Percentiles rank a stretch among this genome's conserved stretches.
These are phyloP conservation scores for Petasospora rhodanensis DNA, from an alignment of 1,139 yeast species.

Conservation along the genomic window DNA sequence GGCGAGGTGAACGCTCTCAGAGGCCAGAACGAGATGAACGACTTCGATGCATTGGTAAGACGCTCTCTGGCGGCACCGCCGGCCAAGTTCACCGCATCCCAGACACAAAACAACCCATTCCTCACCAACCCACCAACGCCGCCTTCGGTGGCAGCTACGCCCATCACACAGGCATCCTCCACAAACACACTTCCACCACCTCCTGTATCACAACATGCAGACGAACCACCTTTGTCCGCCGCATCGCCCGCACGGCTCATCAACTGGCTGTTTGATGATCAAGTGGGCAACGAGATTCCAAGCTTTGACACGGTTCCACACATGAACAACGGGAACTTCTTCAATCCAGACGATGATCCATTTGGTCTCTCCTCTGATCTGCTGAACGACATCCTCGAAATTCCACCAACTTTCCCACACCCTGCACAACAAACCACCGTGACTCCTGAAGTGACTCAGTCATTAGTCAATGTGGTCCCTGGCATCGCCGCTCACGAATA, in stretches of 20 bases:
- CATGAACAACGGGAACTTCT: constrained; percentile 21
- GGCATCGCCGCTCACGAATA: constrained; percentile 23
- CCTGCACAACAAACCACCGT: constrained; percentile 25
- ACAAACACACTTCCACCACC: too few relatives aligned
- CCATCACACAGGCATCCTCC: constrained; percentile 1
- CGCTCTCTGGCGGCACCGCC: too few relatives aligned
- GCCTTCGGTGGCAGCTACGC: constrained; percentile 6
- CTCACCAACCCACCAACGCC: constrained; percentile 10
- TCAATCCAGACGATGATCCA: constrained; percentile 27
- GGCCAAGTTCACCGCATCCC: too few relatives aligned
- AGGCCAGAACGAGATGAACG: too few relatives aligned
- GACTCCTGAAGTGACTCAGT: constrained; percentile 20
- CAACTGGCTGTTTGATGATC: constrained; percentile 28
- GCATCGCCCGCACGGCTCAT: constrained; percentile 25
- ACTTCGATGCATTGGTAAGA: too few relatives aligned
- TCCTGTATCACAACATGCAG: too few relatives aligned
- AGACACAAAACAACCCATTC: constrained; percentile 7
- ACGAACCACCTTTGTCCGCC: too few relatives aligned
- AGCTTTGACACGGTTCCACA: constrained; percentile 16
- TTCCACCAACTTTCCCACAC: constrained; percentile 27
- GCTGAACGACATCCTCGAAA: constrained; percentile 21
- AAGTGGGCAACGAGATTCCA: constrained; percentile 11
- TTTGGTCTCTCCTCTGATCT: constrained; percentile 26
- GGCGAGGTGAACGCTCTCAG: constrained; percentile 21
- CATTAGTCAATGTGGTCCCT: constrained; percentile 25